phyloP scores from a whole-genome alignment of 2,329 filamentous ascomycete species.

The Ustulina deusta region DNA sequence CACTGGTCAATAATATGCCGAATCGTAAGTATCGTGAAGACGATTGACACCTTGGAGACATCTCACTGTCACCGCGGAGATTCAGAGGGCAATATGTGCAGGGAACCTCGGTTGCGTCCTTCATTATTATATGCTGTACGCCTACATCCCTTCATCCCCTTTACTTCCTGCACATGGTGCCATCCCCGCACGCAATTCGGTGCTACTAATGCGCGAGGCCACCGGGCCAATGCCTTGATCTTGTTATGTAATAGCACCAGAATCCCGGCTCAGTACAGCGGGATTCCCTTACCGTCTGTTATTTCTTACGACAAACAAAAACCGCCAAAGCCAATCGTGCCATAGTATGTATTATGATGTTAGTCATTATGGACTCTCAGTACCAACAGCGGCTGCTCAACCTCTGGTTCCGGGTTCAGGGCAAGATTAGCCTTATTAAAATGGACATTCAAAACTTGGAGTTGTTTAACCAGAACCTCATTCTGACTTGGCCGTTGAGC shows the following conservation, averaged over 20 bases:
- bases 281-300: constrained; percentile 33
- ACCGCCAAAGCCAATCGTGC: constrained; percentile 37
- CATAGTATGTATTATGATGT: constrained; percentile 32
- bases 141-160: constrained; percentile 27
- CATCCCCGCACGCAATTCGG: constrained; percentile 45
- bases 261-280: constrained; percentile 35
- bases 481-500: constrained; percentile 13
- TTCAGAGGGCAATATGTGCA: constrained; percentile 29
- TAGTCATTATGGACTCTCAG: constrained; percentile 36
- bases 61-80: constrained; percentile 34
- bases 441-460: constrained; percentile 28
- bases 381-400: constrained; percentile 29
- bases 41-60: constrained; percentile 10
- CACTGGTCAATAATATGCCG: constrained; percentile 8
- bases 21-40: constrained; percentile 25
- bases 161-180: constrained; percentile 38
- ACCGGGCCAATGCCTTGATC: constrained; percentile 42
- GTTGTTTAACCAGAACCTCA: constrained; percentile 20
- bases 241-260: constrained; percentile 45
- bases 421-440: constrained; percentile 31
- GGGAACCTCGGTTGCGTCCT: constrained; percentile 23
- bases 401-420: constrained; percentile 24
- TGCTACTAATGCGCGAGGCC: constrained; percentile 41
- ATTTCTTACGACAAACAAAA: constrained; percentile 35
- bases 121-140: constrained; percentile 31